Evolutionary conservation across 2,329 filamentous ascomycete genomes (phyloP).

Genomic region (Fusarium phyllophilum): DNA sequence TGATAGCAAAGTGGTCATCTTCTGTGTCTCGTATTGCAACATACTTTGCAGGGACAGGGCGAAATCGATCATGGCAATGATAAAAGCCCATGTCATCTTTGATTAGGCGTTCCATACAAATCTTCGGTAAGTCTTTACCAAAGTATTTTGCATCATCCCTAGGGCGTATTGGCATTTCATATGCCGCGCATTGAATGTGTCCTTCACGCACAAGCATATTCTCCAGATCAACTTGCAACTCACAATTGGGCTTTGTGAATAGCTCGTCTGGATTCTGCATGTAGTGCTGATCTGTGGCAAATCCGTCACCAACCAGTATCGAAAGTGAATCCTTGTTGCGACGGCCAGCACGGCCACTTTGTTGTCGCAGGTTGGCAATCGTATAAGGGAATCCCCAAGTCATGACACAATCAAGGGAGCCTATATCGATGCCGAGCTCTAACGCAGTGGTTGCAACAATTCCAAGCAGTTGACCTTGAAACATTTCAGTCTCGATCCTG

Average conservation of each 20-base stretch:
- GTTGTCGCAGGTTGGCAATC: constrained; percentile 92
- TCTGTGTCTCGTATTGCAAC: constrained; percentile 90
- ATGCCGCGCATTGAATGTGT: constrained; percentile 93
- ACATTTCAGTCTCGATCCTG: constrained; percentile 94
- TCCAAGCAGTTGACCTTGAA: constrained; percentile 90
- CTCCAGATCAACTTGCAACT: constrained; percentile 88
- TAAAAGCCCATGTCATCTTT: constrained; percentile 84
- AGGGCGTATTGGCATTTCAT: constrained; percentile 91
- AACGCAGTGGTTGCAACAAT: constrained; percentile 94
- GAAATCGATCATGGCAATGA: constrained; percentile 88
- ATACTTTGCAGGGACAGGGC: constrained; percentile 82
- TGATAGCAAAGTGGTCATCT: constrained; percentile 92
- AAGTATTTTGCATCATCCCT: constrained; percentile 82
- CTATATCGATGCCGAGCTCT: constrained; percentile 95
- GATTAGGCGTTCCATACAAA: constrained; percentile 79
- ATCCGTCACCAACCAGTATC: constrained; percentile 87
- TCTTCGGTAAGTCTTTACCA: constrained; percentile 73
- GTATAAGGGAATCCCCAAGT: constrained; percentile 96
- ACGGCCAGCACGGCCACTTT: constrained; percentile 91
- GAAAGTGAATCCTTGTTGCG: constrained; percentile 94
- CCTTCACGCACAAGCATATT: constrained; percentile 93
- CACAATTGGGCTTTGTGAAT: constrained; percentile 89
- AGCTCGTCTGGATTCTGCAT: constrained; percentile 97
- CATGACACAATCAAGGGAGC: constrained; percentile 90
- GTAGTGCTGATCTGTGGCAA: constrained; percentile 92